Base-by-base conservation (phyloP, 2,329 filamentous ascomycete species). In the Talaromyces sp. region DNA sequence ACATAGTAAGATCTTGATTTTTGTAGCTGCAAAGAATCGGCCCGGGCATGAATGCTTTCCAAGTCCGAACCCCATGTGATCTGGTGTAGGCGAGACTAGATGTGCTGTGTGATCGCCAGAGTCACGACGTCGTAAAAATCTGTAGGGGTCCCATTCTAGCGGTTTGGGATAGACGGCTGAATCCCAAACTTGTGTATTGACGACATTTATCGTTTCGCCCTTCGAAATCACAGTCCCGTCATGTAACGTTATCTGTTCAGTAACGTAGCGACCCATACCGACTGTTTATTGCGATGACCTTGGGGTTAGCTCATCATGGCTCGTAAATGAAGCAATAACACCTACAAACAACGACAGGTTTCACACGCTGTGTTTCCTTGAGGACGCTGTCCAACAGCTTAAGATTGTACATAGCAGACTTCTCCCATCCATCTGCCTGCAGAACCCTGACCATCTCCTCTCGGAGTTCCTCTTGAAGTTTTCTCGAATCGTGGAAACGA, bases 21-120 rank as follows among this genome's bases (percentile, higher is more conserved):
- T 65, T 47, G 67, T 65, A 4, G 67, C 65, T 0, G 72, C 73
- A 50, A 72, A 74, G 62, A 72, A 74, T 19, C 73, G 66, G 17
- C 73, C 73, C 2, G 73, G 72, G 61, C 73, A 75, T 33, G 73
- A 70, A 71, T 87, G 85, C 67, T 82, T 77, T 9, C 86, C 86
- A 66, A 86, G 84, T 0, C 86, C 85, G 72, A 88, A 88, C 0
- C 83, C 77, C 33, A 87, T 71, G 68, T 85, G 82, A 8, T 74
- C 71, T 52, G 82, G 76, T 37, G 81, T 82, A 2, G 85, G 49
- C 25, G 49, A 52, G 25, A 52, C 49, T 25, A 37, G 33, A 60
- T 11, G 67, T 52, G 2, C 49, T 27, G 66, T 84, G 79, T 17
- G 80, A 74, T 10, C 74, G 68, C 1, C 41, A 3, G 54, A 59